Base-by-base conservation (phyloP, 2,329 filamentous ascomycete genomes). In the Arachnopeziza araneosa region DNA sequence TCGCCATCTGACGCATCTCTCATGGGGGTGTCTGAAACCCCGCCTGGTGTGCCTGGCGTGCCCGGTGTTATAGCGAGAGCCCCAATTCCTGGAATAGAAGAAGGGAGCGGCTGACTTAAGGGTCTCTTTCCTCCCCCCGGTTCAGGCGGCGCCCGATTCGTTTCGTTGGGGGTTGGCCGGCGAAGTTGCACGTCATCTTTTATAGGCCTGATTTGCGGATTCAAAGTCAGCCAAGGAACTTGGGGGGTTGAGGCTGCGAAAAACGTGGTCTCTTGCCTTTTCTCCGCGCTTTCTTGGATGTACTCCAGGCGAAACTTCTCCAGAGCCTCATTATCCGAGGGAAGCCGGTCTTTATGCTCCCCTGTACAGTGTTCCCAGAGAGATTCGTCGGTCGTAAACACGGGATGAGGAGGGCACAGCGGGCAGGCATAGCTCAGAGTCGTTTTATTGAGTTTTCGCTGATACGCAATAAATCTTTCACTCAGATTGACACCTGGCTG, bases 71-170 rank as follows among this genome's bases (percentile, higher is more conserved):
- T 55, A 17, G 68, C 66, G 12, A 71, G 52, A 6, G 63, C 59
- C 4, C 60, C 60, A 12, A 70, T 49, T 5, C 56, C 63, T 0
- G 64, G 67, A 8, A 69, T 23, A 21, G 60, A 64, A n/a, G 61
- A 55, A 12, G 36, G 49, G 8, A 48, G 23, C 12, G 44, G 52
- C 12, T 44, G 36, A 14, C 36, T 44, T 12, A 44, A 44, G 4
- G 36, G 36, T 19, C 36, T 5, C 12, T 44, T 44, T 4, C 36
- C 17, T 44, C 36, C 36, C 4, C 36, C 36, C 17, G 12, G 12
- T 14, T 44, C 36, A 7, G 12, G 36, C 36, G 6, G 36, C 17
- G 26, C 26, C 26, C 17, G 6, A 14, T 14, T 44, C 17, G 36
- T 17, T 44, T 44, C 36, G 17, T 44, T 44, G 10, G 17, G 36